These are phyloP conservation scores for Lodderomyces oxycetoniae DNA, from an alignment of 1,139 yeast species.

Conservation along the genomic window DNA sequence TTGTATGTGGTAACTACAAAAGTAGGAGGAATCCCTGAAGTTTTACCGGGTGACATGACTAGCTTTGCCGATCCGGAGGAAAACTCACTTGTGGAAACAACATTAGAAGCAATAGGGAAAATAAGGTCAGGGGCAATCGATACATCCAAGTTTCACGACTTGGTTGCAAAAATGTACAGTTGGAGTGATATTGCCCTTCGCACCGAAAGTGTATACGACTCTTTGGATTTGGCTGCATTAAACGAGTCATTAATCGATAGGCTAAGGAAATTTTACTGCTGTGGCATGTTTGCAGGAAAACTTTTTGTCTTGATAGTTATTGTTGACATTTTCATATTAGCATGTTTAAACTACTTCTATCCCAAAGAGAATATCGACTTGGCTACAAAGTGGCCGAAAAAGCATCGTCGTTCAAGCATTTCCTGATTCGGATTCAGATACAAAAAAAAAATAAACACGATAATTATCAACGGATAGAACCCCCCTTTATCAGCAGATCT, in stretches of 20 bases:
- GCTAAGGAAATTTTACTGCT: conserved; percentile 58
- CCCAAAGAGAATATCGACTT: conserved; percentile 67
- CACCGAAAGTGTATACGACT: conserved; percentile 76
- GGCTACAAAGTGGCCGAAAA: conserved; percentile 74
- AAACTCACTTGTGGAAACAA: conserved; percentile 68
- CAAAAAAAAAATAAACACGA: neutral
- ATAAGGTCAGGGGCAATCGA: conserved; percentile 58
- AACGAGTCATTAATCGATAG: conserved; percentile 46
- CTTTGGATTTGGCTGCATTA: conserved; percentile 40
- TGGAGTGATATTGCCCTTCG: conserved; percentile 88
- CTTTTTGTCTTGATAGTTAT: conserved; percentile 73
- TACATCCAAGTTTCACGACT: conserved; percentile 71
- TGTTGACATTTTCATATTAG: conserved; percentile 66
- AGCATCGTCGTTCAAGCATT: neutral
- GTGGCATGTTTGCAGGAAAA: conserved; percentile 84
- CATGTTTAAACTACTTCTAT: conserved; percentile 61
- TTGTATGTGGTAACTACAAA: conserved; percentile 88
- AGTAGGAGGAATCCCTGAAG: conserved; percentile 98
- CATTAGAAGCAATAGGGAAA: conserved; percentile 58
- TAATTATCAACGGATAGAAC: neutral
- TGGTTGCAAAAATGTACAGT: conserved; percentile 79
- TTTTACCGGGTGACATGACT: conserved; percentile 89
- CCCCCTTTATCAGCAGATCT: neutral
- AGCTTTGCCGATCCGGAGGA: conserved; percentile 83
- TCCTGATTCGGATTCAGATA: conserved; percentile 3